These are phyloP conservation scores for Mycena galopus DNA, from an alignment of 768 basidiomycete species.

Conservation along the genomic window DNA sequence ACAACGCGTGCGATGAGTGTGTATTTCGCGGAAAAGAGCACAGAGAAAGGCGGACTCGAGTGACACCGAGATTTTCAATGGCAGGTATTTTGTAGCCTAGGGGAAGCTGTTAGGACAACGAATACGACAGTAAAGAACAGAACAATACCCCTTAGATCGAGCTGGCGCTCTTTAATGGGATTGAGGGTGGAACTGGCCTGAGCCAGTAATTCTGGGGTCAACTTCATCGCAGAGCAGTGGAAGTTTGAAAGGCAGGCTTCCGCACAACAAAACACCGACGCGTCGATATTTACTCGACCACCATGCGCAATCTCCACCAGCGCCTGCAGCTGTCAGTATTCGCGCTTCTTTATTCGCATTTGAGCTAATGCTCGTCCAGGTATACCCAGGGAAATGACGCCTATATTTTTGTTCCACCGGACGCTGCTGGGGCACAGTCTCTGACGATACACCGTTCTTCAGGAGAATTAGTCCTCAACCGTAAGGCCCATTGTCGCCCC, in stretches of 20 bases:
- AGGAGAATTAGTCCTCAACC: slow-evolving; percentile 80
- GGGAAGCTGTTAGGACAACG: slow-evolving; percentile 40
- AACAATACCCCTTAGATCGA: slow-evolving; percentile 86
- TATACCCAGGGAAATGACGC: slow-evolving; percentile 80
- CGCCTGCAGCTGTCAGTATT: slow-evolving; percentile 76
- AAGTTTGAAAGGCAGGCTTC: slow-evolving; percentile 23
- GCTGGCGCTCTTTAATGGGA: slow-evolving; percentile 88
- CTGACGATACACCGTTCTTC: slow-evolving; percentile 80
- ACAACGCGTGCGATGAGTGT: slow-evolving; percentile 35
- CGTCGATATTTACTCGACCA: slow-evolving; percentile 47
- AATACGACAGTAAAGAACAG: slow-evolving; percentile 28
- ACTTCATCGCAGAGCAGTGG: slow-evolving; percentile 76
- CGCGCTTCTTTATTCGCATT: background rate
- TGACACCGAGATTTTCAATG: slow-evolving; percentile 97
- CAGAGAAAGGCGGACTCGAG: slow-evolving; percentile 73
- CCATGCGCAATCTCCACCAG: slow-evolving; percentile 80
- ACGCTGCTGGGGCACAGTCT: slow-evolving; percentile 69
- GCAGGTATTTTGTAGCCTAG: slow-evolving; percentile 93
- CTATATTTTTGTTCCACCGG: slow-evolving; percentile 83
- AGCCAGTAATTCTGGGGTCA: slow-evolving; percentile 93
- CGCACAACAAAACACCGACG: slow-evolving; percentile 50
- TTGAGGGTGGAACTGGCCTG: slow-evolving; percentile 84
- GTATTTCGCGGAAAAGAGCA: slow-evolving; percentile 32
- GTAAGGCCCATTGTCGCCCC: slow-evolving; percentile 52
- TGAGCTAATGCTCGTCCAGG: slow-evolving; percentile 52